Evolutionary conservation across 108 stramenopile species (phyloP).

Genomic region (Asterionellopsis glacialis): DNA sequence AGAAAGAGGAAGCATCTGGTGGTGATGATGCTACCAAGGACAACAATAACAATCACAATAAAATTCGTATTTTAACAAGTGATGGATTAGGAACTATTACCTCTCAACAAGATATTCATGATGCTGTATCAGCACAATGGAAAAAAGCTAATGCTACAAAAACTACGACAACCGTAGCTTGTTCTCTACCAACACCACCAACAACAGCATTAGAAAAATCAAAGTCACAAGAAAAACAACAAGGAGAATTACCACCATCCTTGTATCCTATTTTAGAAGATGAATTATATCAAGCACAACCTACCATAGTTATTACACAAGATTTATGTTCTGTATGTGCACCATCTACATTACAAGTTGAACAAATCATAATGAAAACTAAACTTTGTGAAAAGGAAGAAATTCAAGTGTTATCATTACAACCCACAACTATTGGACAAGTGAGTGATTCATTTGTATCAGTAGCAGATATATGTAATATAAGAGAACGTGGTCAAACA

Average conservation of each 20-base stretch:
- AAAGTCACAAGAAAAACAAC: slow-evolving; percentile 11
- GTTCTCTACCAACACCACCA: too few species aligned
- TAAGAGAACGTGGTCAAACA: slow-evolving; percentile 43
- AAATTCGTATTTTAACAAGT: slow-evolving; percentile 23
- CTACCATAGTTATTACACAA: slow-evolving; percentile 83
- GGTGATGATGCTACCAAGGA: too few species aligned
- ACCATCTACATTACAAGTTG: slow-evolving; percentile 50
- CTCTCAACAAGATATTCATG: slow-evolving; percentile 40
- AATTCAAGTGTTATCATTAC: slow-evolving; percentile 43
- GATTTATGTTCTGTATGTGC: slow-evolving; percentile 89
- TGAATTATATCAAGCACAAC: slow-evolving; percentile 37
- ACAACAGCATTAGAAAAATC: too few species aligned
- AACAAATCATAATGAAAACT: slow-evolving; percentile 11
- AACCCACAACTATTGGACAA: slow-evolving; percentile 66
- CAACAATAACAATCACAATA: background rate
- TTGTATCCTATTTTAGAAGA: slow-evolving; percentile 64
- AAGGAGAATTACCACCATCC: slow-evolving; percentile 24
- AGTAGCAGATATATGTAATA: slow-evolving; percentile 51
- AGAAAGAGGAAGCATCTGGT: too few species aligned
- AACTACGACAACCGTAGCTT: too few species aligned
- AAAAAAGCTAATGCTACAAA: background rate
- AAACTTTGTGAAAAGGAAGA: too few species aligned
- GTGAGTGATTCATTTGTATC: slow-evolving; percentile 65
- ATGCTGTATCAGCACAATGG: slow-evolving; percentile 13
- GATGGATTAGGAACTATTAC: slow-evolving; percentile 23